Percentiles rank a stretch among this genome's conserved stretches.
phyloP scores from a whole-genome alignment of 371 early-diverging fungal genomes.

The Mycotypha africana region DNA sequence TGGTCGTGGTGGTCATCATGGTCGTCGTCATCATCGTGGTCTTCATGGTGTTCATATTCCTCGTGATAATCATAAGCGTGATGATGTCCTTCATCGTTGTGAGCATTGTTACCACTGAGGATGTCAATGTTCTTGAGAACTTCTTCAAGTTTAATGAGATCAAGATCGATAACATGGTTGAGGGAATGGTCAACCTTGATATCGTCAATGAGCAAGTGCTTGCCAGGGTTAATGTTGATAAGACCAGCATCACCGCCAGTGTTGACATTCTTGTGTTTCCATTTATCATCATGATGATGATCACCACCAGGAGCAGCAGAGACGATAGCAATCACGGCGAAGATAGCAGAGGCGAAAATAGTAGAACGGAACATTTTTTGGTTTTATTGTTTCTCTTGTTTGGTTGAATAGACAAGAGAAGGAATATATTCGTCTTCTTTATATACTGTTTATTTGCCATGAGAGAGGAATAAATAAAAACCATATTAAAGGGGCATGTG shows the following conservation, averaged over 20 bases:
- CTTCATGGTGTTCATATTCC: no score
- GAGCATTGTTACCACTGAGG: no score
- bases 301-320: no score
- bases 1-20: no score
- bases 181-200: not conserved
- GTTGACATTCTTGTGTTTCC: slow-evolving; percentile 1
- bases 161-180: not conserved
- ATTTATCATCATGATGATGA: no score
- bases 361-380: not conserved
- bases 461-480: not conserved
- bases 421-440: not conserved
- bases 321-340: not conserved
- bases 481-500: no score
- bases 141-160: slow-evolving; percentile 1
- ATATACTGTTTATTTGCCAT: not conserved
- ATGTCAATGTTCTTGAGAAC: no score
- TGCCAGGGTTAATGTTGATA: not conserved
- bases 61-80: no score
- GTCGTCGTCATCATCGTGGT: no score
- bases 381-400: not conserved
- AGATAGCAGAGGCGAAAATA: not conserved
- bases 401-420: not conserved
- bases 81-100: no score
- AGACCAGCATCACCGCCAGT: not conserved
- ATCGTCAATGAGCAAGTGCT: not conserved